Percentiles rank a stretch among this genome's conserved stretches.
Evolutionary conservation across 495 filamentous ascomycete species (phyloP).

Genomic region (Schizothecium vesticola): DNA sequence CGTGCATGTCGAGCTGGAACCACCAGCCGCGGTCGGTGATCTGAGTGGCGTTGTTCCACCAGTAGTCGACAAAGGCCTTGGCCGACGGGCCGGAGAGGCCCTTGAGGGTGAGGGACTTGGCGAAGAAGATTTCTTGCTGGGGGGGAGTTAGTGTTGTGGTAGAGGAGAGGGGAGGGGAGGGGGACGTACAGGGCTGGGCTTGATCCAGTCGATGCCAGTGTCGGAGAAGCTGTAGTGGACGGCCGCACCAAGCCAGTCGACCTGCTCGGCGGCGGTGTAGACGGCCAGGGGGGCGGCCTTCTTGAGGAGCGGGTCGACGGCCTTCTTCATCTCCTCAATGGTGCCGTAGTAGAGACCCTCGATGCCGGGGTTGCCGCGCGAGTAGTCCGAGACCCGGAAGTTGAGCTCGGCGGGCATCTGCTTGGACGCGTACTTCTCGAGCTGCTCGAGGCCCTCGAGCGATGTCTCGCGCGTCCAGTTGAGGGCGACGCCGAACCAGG

Average conservation of each 20-base stretch:
- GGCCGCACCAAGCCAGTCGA: constrained; percentile 29
- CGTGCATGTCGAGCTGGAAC: constrained; percentile 36
- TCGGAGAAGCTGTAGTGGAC: constrained; percentile 29
- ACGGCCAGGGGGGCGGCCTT: constrained; percentile 21
- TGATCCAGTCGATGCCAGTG: constrained; percentile 13
- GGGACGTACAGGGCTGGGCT: constrained; percentile 14
- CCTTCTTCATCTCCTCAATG: constrained; percentile 25
- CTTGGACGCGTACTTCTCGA: constrained; percentile 29
- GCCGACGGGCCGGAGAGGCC: constrained; percentile 27
- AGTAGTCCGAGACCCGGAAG: constrained; percentile 34
- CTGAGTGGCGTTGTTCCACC: constrained; percentile 30
- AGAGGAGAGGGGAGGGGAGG: background rate
- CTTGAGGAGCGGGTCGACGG: constrained; percentile 27
- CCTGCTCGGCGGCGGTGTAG: constrained; percentile 19
- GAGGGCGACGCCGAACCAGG: constrained; percentile 31
- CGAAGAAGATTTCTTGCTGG: constrained; percentile 36
- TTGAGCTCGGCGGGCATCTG: constrained; percentile 34
- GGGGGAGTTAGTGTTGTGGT: constrained; percentile 17
- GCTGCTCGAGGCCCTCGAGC: constrained; percentile 26
- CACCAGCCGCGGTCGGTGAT: constrained; percentile 30
- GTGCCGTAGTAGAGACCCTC: constrained; percentile 35
- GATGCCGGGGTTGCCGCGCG: constrained; percentile 26
- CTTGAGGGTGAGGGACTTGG: constrained; percentile 32
- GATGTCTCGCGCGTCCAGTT: constrained; percentile 23
- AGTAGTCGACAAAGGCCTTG: constrained; percentile 32